Base-by-base conservation (phyloP, 495 filamentous ascomycete genomes). In the Mycothermus thermophilus region DNA sequence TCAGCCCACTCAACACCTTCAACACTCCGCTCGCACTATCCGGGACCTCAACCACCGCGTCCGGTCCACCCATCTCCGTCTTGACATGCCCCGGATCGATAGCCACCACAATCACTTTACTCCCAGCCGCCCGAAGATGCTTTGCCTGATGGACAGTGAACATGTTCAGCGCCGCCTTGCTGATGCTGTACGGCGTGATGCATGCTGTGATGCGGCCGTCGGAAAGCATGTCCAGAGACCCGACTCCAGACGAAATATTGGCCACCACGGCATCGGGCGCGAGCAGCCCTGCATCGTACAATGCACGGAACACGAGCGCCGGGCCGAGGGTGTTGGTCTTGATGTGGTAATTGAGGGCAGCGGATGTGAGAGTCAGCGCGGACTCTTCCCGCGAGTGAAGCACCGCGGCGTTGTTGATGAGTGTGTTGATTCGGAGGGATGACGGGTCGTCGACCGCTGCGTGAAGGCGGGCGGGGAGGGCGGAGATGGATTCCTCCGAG, bases 71-170 rank as follows among this genome's bases (percentile, higher is more conserved):
- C 68, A 75, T 72, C 52, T 71, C 71, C 1, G 72, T 77, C 35
- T 62, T 50, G 20, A 73, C 69, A 67, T 72, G 74, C 5, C 73
- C 73, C n/a, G 73, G 73, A 50, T 70, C 63, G 38, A 75, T 52
- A 3, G 59, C 55, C 10, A 69, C 57, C 1, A 64, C 62, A 28
- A 60, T 47, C 8, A 71, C 53, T 13, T 38, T 28, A n/a, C 5
- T 4, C 26, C 9, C 26, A 16, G 8, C 10, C 21, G 8, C 21
- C 31, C 5, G 11, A 0, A 59, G 18, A 21, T 55, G 50, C 13
- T 20, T 30, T 30, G 55, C 48, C 40, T 60, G 55, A 38, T 62
- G 59, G 21, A 54, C 39, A 8, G 47, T 59, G 34, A 62, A 41
- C 46, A 54, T 54, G 31, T 62, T 60, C 17, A 62, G 13, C 27